Base-by-base conservation (phyloP, 2,329 filamentous ascomycete species). In the Clonostachys rhizophaga region DNA sequence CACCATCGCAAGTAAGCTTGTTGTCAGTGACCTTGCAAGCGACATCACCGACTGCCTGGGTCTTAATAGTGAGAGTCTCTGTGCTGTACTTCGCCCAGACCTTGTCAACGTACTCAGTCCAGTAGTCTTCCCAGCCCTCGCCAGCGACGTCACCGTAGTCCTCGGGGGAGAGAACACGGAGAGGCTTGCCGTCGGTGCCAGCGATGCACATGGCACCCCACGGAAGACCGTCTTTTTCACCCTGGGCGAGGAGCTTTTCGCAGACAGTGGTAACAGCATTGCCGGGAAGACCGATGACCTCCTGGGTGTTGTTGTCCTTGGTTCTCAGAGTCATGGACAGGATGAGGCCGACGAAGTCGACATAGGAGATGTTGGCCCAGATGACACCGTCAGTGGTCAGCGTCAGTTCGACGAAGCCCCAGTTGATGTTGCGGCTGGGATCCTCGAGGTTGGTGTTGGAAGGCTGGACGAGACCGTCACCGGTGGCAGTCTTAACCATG, bases 331-430 rank as follows among this genome's bases (percentile, higher is more conserved):
- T 55, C 69, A 81, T 74, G 39, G 75, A 72, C n/a, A 81, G 68
- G 1, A 72, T 62, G 14, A 80, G 62, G 5, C 75, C 65, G 16
- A 76, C 68, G 50, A 75, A 77, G 55, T 78, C 75, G 34, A 78
- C 75, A 47, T 72, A 76, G 43, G 67, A 73, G 46, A 78, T 67
- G 55, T 78, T 76, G 50, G 72, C 70, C 40, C 62, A 76, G 24
- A 77, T 55, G 7, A 61, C 56, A 0, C 64, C 64, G 2, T 62
- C 53, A 1, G 54, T 42, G n/a, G 61, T 71, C 53, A 68, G 69
- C 3, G 72, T 73, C 30, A 78, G 59, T 53, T 78, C 75, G 16
- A 75, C 64, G 46, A 77, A 78, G 1, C 72, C 74, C 72, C 74
- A 78, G 55, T 70, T 69, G 36, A 72, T 55, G 3, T 57, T 63